These are phyloP conservation scores for Claviceps sp. DNA, from an alignment of 2,329 filamentous ascomycete species.

Conservation along the genomic window DNA sequence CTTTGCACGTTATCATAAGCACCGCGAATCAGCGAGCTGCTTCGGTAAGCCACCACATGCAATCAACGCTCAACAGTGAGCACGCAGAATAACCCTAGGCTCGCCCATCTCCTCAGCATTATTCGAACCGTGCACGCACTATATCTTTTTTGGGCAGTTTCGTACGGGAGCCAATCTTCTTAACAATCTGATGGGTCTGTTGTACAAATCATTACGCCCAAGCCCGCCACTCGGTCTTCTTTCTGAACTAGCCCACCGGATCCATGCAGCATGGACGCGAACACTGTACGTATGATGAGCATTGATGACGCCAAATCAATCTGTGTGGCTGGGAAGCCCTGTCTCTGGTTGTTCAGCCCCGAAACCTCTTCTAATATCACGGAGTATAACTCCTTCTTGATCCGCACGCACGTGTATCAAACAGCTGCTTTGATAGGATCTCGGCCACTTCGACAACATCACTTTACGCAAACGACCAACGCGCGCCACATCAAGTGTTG, in stretches of 20 bases:
- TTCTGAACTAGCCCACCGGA: neutral
- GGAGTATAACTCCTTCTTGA: neutral
- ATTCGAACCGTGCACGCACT: no score
- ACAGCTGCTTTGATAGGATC: slow-evolving; percentile 1
- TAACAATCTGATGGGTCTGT: neutral
- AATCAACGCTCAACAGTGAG: neutral
- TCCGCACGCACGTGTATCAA: slow-evolving; percentile 4
- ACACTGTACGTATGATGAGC: neutral
- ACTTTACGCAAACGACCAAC: neutral
- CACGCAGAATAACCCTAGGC: neutral
- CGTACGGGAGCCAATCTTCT: neutral
- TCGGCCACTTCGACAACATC: neutral
- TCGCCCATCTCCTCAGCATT: no score
- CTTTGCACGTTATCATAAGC: no score
- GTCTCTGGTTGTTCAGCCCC: neutral
- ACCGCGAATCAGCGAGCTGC: neutral
- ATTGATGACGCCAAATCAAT: neutral
- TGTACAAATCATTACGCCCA: neutral
- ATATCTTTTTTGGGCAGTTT: neutral
- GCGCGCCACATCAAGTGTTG: neutral
- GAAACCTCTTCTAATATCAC: neutral
- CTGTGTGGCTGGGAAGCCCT: neutral
- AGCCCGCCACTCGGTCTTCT: slow-evolving; percentile 3
- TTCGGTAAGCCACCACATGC: neutral
- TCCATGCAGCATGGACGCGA: neutral